A percentile compares a stretch with the other conserved stretches of the same genome.
These are phyloP conservation scores for Poa annua DNA, from an alignment of 176 grass and related monocot genomes.

Conservation along the genomic window DNA sequence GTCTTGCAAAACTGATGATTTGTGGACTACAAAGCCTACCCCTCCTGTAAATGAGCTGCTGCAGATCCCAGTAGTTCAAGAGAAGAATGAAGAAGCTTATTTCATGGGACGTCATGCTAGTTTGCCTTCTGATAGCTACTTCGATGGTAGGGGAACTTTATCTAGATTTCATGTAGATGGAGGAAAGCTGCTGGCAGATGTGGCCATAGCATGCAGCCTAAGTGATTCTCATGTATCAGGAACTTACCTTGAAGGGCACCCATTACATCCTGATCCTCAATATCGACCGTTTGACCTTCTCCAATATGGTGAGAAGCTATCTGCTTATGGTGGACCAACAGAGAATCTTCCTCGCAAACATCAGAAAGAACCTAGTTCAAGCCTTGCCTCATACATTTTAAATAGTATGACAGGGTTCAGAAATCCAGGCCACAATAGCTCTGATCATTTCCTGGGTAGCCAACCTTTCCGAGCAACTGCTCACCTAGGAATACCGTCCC, in stretches of 20 bases:
- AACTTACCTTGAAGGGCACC: constrained; percentile 37
- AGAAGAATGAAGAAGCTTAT: constrained; percentile 27
- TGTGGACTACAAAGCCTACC: constrained; percentile 20
- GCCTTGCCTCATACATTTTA: constrained; percentile 24
- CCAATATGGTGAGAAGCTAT: constrained; percentile 30
- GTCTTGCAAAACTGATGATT: constrained; percentile 40
- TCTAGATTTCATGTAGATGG: constrained; percentile 42
- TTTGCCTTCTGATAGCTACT: constrained; percentile 34
- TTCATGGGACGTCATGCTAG: constrained; percentile 24
- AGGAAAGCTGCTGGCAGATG: constrained; percentile 37
- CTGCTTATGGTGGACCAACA: constrained; percentile 41
- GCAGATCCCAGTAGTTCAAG: constrained; percentile 41
- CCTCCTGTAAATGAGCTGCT: constrained; percentile 40
- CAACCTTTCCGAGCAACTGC: constrained; percentile 44
- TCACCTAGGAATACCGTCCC: constrained; percentile 34
- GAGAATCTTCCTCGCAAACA: constrained; percentile 35
- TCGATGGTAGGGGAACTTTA: constrained; percentile 37
- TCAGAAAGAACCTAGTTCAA: constrained; percentile 44
- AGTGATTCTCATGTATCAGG: constrained; percentile 47
- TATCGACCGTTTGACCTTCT: constrained; percentile 24
- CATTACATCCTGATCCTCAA: constrained; percentile 27
- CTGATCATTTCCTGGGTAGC: constrained; percentile 39
- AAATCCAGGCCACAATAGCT: constrained; percentile 39
- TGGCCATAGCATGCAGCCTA: constrained; percentile 10
- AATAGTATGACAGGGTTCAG: constrained; percentile 43